These are phyloP conservation scores for Pythium grandisporangium DNA, from an alignment of 352 stramenopile genomes.

Conservation along the genomic window DNA sequence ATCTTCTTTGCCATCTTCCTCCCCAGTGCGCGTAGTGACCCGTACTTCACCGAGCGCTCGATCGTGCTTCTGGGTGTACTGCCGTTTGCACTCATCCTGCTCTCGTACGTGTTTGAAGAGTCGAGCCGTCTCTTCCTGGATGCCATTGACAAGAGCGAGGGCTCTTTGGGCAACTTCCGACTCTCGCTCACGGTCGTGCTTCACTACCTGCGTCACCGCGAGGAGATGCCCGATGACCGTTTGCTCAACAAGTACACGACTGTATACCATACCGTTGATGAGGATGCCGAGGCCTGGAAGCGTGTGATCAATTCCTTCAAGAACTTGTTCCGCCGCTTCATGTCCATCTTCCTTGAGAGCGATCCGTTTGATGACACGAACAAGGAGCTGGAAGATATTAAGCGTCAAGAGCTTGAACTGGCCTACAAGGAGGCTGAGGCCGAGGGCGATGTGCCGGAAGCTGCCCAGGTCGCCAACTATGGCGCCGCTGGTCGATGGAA, in stretches of 20 bases:
- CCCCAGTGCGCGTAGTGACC: conserved; percentile 57
- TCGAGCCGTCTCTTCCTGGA: conserved; percentile 74
- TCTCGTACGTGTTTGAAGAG: conserved; percentile 87
- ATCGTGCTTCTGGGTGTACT: conserved; percentile 60
- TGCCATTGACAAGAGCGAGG: conserved; percentile 80
- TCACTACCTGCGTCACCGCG: conserved; percentile 71
- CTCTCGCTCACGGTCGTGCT: conserved; percentile 78
- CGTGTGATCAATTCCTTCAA: conserved; percentile 29
- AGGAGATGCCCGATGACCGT: conserved; percentile 75
- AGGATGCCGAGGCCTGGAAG: conserved; percentile 56
- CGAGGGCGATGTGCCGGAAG: conserved; percentile 11
- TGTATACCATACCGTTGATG: conserved; percentile 38
- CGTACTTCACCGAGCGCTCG: conserved; percentile 62
- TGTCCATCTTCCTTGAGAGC: conserved; percentile 35
- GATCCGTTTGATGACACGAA: conserved; percentile 72
- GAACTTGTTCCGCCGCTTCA: conserved; percentile 23
- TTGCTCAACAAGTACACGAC: conserved; percentile 39
- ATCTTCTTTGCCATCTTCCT: conserved; percentile 89
- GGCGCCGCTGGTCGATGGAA: conserved; percentile 53
- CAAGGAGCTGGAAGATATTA: conserved; percentile 67
- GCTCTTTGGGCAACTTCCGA: conserved; percentile 74
- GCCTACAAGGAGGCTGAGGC: conserved; percentile 45
- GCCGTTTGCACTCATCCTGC: conserved; percentile 67
- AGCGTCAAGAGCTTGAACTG: conserved; percentile 49
- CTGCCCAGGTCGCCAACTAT: conserved; percentile 4